A percentile compares a stretch with the other conserved stretches of the same genome.
These are phyloP conservation scores for Cadophora gregata DNA, from an alignment of 2,329 filamentous ascomycete genomes.

Conservation along the genomic window DNA sequence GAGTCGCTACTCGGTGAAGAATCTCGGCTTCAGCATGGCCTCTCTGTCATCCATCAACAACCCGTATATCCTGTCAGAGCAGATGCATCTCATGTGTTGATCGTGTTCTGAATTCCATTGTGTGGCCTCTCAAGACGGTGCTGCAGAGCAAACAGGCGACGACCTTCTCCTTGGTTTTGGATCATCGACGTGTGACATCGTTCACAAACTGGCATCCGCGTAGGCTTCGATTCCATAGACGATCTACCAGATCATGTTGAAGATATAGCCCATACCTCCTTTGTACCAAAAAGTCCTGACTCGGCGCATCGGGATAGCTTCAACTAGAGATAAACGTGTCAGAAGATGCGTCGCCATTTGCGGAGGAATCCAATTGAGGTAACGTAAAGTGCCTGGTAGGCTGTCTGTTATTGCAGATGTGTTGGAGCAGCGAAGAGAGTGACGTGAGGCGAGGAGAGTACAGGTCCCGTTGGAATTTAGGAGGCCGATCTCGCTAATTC, in stretches of 20 bases:
- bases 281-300: neutral
- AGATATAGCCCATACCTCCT: neutral
- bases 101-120: neutral
- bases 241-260: neutral
- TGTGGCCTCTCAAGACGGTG: neutral
- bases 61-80: neutral
- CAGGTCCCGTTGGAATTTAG: neutral
- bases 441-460: neutral
- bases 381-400: neutral
- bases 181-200: neutral
- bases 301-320: neutral
- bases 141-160: neutral
- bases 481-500: slow-evolving; percentile 1
- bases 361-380: neutral
- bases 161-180: neutral
- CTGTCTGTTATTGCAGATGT: neutral
- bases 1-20: no score
- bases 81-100: neutral
- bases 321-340: no score
- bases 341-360: no score
- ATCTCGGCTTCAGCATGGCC: neutral
- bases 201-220: neutral
- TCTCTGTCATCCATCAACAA: neutral
- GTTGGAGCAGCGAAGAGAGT: neutral
- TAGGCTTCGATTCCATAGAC: neutral